Conservation (phyloP, 2,329 filamentous ascomycete genomes). For the Ophiostoma sp. region DNA sequence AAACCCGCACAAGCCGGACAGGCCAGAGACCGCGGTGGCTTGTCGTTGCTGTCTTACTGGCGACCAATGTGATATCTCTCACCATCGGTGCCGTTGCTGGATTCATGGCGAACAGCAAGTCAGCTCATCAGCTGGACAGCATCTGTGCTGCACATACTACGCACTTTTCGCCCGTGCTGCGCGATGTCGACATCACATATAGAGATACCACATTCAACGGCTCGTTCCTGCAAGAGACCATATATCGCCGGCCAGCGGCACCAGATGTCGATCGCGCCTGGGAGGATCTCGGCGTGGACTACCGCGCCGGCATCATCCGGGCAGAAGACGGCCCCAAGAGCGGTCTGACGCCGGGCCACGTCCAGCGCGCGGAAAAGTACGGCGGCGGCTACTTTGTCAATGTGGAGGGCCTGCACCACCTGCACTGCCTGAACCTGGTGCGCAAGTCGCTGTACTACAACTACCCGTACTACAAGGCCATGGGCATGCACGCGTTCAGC, state of each 20-base stretch:
- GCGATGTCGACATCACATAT: conserved; percentile 35
- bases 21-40: not conserved
- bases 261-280: conserved; percentile 55
- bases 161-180: conserved; percentile 33
- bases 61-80: not conserved
- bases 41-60: not conserved
- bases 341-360: conserved; percentile 50
- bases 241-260: conserved; percentile 47
- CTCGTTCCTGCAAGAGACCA: conserved; percentile 49
- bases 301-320: conserved; percentile 46
- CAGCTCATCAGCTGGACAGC: conserved; percentile 18
- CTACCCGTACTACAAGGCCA: conserved; percentile 50
- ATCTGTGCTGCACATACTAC: conserved; percentile 25
- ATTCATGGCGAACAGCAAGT: not conserved
- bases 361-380: conserved; percentile 50
- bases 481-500: conserved; percentile 48
- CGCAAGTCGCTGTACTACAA: conserved; percentile 56
- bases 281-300: conserved; percentile 38
- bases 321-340: conserved; percentile 45
- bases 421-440: conserved; percentile 57
- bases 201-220: conserved; percentile 47
- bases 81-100: conserved; percentile 17
- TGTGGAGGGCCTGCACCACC: conserved; percentile 51
- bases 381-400: conserved; percentile 57
- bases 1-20: too few relatives aligned